phyloP scores from a whole-genome alignment of 2,329 filamentous ascomycete genomes.

The Trichoderma citrinoviride region DNA sequence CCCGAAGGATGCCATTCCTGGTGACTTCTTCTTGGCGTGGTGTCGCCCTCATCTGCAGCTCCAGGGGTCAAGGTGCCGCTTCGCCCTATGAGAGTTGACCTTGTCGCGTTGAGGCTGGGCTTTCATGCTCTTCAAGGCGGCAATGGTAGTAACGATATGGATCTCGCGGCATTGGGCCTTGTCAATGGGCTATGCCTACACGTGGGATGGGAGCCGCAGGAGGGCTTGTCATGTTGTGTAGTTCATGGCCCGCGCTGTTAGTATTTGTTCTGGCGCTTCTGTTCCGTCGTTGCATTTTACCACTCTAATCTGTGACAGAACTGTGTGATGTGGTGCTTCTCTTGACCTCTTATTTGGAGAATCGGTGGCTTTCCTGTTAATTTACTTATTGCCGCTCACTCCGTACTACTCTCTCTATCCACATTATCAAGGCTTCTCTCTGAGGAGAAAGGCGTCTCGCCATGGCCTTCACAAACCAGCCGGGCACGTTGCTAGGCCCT shows the following conservation, averaged over 20 bases:
- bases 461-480: constrained; percentile 24
- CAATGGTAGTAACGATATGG: not conserved
- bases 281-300: not conserved
- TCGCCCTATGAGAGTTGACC: not conserved
- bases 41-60: not conserved
- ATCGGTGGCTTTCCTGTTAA: not conserved
- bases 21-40: not conserved
- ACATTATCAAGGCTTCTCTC: not conserved
- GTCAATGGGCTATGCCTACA: not conserved
- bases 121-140: not conserved
- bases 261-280: constrained; percentile 3
- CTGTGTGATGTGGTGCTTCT: not conserved
- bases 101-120: not conserved
- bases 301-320: not conserved
- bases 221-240: not conserved
- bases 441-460: not conserved
- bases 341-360: not conserved
- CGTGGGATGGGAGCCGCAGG: not conserved
- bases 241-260: not conserved
- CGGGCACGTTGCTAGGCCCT: constrained; percentile 28
- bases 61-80: not conserved
- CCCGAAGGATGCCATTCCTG: constrained; percentile 12
- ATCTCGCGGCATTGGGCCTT: not conserved
- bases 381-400: not conserved
- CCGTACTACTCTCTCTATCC: not conserved